Evolutionary conservation across 306 rosid genomes (phyloP), one percentile per base, ranked within the genome.

Genomic region (Gynostemma pentaphyllum): DNA sequence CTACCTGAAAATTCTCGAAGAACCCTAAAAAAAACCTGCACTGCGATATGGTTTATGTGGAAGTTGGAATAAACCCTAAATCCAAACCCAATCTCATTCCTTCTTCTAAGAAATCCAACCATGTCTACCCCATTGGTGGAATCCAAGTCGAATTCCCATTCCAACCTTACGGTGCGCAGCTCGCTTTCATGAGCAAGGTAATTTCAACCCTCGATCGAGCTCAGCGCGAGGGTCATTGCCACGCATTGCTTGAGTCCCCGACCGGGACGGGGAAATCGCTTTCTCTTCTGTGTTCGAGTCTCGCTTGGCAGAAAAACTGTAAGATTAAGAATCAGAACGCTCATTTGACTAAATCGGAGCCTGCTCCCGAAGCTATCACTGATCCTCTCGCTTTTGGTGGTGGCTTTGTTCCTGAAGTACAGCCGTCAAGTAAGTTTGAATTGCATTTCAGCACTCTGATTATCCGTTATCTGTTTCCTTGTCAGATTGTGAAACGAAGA

Each of bases 191-290:
- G 97, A 90, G 89, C 11, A 73, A 96, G 68, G 96, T 87, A 5
- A 83, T 91, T 68, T 82, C 95, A 46, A 87, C 97, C 30, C 97
- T 91, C 30, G 81, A 85, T 65, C 91, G 81, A 41, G 94, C 96
- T 30, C 85, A 72, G 68, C 72, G 68, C n/a, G 90, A 90, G 68
- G 95, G 94, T 42, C 96, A 77, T 69, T 91, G 87, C 74, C 97
- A 91, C 77, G 97, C 97, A 2, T 64, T 91, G 64, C 91, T 91
- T 22, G 97, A 91, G 71, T 87, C 97, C 60, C 97, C 96, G 27
- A 91, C 97, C 0, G 97, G 97, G 9, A 85, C 96, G 15, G 97
- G 97, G 15, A 91, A 91, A 68, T 83, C 97, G 15, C 97, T 91
- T 24, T 91, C 97, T 2, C 97, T 91, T 66, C 86, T 91, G 5